Conservation (phyloP, 805 yeast genomes). For the Myxozyma monticola region DNA sequence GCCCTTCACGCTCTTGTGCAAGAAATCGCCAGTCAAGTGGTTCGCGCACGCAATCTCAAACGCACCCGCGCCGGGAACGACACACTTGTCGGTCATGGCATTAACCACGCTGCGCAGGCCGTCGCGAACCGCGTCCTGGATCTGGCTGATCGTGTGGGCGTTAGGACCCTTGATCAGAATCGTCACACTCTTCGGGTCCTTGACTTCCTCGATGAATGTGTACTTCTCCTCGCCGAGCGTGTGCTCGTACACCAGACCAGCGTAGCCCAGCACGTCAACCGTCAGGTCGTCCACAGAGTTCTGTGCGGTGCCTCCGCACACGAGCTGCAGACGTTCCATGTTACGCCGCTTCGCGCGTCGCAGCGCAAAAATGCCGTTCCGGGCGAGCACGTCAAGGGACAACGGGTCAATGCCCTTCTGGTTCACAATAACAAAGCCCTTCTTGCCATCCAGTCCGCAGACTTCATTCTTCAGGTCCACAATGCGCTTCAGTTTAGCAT, state of each 20-base stretch:
- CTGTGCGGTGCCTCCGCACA: conserved; percentile 97
- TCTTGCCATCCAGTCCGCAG: conserved; percentile 68
- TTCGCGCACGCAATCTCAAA: conserved; percentile 81
- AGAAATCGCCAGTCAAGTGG: conserved; percentile 55
- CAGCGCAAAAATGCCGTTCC: conserved; percentile 86
- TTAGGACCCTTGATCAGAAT: conserved; percentile 89
- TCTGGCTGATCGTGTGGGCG: conserved; percentile 81
- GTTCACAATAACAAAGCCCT: conserved; percentile 90
- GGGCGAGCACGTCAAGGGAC: conserved; percentile 92
- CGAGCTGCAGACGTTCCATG: conserved; percentile 96
- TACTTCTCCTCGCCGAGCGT: conserved; percentile 96
- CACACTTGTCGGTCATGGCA: conserved; percentile 77
- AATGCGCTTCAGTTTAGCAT: conserved; percentile 86
- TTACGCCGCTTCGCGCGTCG: conserved; percentile 98
- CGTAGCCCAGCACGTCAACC: conserved; percentile 76
- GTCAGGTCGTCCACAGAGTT: conserved; percentile 92
- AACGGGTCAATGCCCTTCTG: conserved; percentile 99
- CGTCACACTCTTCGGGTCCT: conserved; percentile 87
- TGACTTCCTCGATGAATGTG: conserved; percentile 86
- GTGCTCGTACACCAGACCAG: conserved; percentile 89
- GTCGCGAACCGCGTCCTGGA: conserved; percentile 96
- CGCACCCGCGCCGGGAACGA: conserved; percentile 98
- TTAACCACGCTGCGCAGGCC: conserved; percentile 94
- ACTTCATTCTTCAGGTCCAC: conserved; percentile 91
- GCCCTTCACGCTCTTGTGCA: conserved; percentile 69